phyloP scores from a whole-genome alignment of 805 yeast genomes.

The Tanozyma kutaoensis region DNA sequence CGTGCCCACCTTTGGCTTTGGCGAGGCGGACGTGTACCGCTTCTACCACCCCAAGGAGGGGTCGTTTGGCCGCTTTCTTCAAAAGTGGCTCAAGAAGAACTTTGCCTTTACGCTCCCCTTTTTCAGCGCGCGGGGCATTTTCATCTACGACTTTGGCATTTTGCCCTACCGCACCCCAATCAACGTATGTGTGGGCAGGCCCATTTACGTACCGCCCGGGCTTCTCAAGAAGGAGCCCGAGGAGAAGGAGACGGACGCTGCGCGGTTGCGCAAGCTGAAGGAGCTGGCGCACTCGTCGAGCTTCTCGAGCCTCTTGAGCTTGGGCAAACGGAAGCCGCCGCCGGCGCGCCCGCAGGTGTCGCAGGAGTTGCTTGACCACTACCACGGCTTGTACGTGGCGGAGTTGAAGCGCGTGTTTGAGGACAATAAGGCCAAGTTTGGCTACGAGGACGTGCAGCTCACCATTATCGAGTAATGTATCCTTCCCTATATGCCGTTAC shows the following conservation, averaged over 20 bases:
- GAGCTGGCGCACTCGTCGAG: slow-evolving; percentile 13
- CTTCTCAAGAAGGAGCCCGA: slow-evolving; percentile 15
- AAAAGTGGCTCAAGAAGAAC: slow-evolving; percentile 54
- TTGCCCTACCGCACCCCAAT: slow-evolving; percentile 78
- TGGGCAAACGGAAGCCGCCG: slow-evolving; percentile 5
- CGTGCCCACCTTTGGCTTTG: slow-evolving; percentile 86
- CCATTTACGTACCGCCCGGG: slow-evolving; percentile 42
- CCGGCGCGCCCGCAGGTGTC: slow-evolving; percentile 18
- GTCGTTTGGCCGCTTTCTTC: slow-evolving; percentile 39
- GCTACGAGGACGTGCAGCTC: slow-evolving; percentile 35
- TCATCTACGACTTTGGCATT: slow-evolving; percentile 85
- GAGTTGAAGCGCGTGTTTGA: slow-evolving; percentile 53
- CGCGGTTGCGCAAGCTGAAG: slow-evolving; percentile 1
- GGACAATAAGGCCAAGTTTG: slow-evolving; percentile 45
- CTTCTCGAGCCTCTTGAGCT: slow-evolving; percentile 16
- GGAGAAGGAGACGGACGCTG: slow-evolving; percentile 5
- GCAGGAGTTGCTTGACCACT: slow-evolving; percentile 40
- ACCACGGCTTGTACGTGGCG: slow-evolving; percentile 58
- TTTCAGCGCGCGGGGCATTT: slow-evolving; percentile 83
- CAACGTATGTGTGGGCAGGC: slow-evolving; percentile 60
- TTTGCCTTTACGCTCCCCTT: slow-evolving; percentile 84
- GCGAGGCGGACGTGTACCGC: slow-evolving; percentile 58
- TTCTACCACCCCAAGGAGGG: slow-evolving; percentile 27
- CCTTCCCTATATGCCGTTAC: too few species aligned
- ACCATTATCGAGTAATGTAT: slow-evolving; percentile 31